A percentile compares a stretch with the other conserved stretches of the same genome.
These are phyloP conservation scores for Hymenoscyphus occultus DNA, from an alignment of 2,329 filamentous ascomycete species.

Conservation along the genomic window DNA sequence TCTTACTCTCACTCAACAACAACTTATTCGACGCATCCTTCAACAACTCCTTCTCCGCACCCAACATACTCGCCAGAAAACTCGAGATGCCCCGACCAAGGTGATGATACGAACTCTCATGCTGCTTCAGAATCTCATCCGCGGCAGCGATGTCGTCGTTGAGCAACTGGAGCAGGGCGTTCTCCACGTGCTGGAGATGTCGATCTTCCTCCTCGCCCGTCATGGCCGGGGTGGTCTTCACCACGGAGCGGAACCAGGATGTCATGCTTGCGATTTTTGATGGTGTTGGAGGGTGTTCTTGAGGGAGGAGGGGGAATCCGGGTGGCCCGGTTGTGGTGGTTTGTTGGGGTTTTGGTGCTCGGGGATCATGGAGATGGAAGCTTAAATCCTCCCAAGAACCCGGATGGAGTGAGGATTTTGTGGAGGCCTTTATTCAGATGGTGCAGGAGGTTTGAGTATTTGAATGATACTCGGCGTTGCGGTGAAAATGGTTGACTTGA, in stretches of 20 bases:
- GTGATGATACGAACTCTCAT: constrained; percentile 82
- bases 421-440: background rate
- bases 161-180: constrained; percentile 70
- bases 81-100: constrained; percentile 76
- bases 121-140: constrained; percentile 66
- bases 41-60: constrained; percentile 91
- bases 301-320: background rate
- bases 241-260: constrained; percentile 33
- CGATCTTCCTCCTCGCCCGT: constrained; percentile 45
- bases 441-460: background rate
- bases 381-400: background rate
- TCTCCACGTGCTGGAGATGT: constrained; percentile 59
- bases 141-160: constrained; percentile 88
- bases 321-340: background rate
- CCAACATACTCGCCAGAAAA: constrained; percentile 82
- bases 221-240: constrained; percentile 27
- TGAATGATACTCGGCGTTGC: background rate
- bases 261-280: constrained; percentile 27
- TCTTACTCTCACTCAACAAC: constrained; percentile 70
- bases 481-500: constrained; percentile 4
- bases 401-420: background rate
- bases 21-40: constrained; percentile 72
- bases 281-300: background rate
- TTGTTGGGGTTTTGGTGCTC: background rate
- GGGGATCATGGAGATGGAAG: constrained; percentile 1